These are phyloP conservation scores for Cercospora nicotianae DNA, from an alignment of 2,329 filamentous ascomycete genomes.

Conservation along the genomic window DNA sequence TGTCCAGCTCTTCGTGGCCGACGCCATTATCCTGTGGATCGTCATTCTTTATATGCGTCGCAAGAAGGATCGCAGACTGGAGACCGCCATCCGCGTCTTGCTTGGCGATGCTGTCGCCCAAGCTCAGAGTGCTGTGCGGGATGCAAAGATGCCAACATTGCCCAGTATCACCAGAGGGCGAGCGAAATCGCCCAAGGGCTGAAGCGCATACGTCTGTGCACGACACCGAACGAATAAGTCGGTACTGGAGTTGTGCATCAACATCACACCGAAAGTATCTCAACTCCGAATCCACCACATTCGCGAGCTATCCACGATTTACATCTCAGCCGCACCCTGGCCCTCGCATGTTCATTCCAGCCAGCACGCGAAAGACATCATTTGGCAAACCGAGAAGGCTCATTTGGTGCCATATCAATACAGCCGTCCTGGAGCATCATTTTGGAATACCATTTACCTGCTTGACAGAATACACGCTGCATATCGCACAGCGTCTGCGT, in stretches of 20 bases:
- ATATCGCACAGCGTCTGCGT: neutral
- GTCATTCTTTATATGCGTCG: constrained; percentile 71
- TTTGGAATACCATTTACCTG: neutral
- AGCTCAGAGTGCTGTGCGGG: constrained; percentile 36
- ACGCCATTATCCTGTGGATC: constrained; percentile 65
- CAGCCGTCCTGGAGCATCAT: neutral
- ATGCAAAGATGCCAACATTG: constrained; percentile 39
- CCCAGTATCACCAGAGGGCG: constrained; percentile 25
- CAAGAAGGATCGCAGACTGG: constrained; percentile 68
- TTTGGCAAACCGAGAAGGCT: neutral
- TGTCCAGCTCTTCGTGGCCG: constrained; percentile 71
- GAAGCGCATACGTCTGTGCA: neutral
- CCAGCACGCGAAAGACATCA: neutral
- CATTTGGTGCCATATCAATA: neutral
- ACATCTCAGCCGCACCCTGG: neutral
- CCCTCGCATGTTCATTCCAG: neutral
- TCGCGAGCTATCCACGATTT: neutral
- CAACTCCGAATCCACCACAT: neutral
- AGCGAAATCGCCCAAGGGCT: constrained; percentile 15
- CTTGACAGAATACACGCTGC: neutral
- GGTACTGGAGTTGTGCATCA: neutral
- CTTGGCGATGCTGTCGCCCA: constrained; percentile 51
- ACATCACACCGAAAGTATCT: neutral
- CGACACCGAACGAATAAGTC: neutral
- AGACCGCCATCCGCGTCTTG: constrained; percentile 70